Base-by-base conservation (phyloP, 352 stramenopile genomes). In the Globisporangium ultimum region DNA sequence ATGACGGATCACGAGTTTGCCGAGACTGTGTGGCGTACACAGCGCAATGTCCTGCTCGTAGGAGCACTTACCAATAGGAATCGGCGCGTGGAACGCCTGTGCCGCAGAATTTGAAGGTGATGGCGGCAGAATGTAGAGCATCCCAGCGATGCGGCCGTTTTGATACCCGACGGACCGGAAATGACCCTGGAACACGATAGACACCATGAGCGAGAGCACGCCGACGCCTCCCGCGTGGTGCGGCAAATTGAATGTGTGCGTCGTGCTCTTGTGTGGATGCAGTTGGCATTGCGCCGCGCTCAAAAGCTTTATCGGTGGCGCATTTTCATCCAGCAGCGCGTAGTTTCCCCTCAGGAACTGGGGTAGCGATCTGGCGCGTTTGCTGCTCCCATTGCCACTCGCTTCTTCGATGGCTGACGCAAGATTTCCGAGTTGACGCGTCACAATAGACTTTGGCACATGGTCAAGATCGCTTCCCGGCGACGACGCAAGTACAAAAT, bases 121-220 rank as follows among this genome's bases (percentile, higher is more conserved):
- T 10, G 61, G 55, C 42, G 76, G 79, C 4, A 88, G 40, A 32
- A 84, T 75, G 55, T 94, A 92, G 40, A 94, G 67, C 76, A 91
- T 88, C 12, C 67, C 82, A n/a, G 82, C 76, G 21, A 94, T 65
- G 1, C 82, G 71, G 20, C 84, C 84, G 36, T 89, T 87, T 55
- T 94, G 74, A 58, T 94, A 91, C 0, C 80, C 80, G 5, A 78
- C 59, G 0, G 74, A 78, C 20, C 75, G 77, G 70, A 94, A 94
- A 59, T 88, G 78, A 1, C 81, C 84, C 49, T 90, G 82, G 20
- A 91, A 91, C 10, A 88, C 72, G 11, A 90, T 67, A 0, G 82
- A 89, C 14, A 88, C 67, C 1, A 64, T 78, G 21, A 91, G 52
- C 14, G 74, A 70, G 8, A 91, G 55, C 5, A 87, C 76, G 13